Percentiles rank a stretch among this genome's conserved stretches.
phyloP scores from a whole-genome alignment of 108 stramenopile species.

The Bacterosira constricta region DNA sequence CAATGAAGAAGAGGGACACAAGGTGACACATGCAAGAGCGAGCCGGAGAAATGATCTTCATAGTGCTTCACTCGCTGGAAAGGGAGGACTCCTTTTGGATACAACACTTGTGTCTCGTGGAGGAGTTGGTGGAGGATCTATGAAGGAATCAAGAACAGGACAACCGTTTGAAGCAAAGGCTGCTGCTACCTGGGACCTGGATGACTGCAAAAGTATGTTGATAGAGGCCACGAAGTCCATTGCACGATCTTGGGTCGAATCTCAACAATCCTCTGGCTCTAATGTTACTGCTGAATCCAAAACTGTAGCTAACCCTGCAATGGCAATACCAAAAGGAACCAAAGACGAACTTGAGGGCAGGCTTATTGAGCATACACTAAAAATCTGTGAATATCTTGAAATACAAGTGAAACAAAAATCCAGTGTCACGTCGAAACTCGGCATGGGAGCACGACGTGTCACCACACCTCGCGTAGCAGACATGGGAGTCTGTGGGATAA shows the following conservation, averaged over 20 bases:
- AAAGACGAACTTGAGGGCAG: conserved; percentile 80
- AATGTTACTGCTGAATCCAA: conserved; percentile 35
- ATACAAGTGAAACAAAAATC: conserved; percentile 51
- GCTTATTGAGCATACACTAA: conserved; percentile 76
- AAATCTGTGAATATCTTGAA: conserved; percentile 76
- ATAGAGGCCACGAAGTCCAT: conserved; percentile 78
- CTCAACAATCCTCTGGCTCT: conserved; percentile 46
- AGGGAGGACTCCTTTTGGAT: conserved; percentile 78
- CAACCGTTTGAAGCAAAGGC: conserved; percentile 58
- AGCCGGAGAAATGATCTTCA: conserved; percentile 79
- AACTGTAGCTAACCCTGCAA: conserved; percentile 2
- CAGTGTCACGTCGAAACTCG: conserved; percentile 12
- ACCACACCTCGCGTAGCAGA: conserved; percentile 77
- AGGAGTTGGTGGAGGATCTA: conserved; percentile 23
- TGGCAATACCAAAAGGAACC: conserved; percentile 65
- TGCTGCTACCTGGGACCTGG: conserved; percentile 77
- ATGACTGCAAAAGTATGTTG: conserved; percentile 83
- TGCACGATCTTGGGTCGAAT: conserved; percentile 76
- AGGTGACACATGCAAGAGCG: conserved; percentile 54
- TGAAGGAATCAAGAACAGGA: conserved; percentile 23
- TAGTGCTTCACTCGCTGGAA: conserved; percentile 78
- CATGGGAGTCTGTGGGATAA: conserved; percentile 82
- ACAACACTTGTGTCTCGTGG: conserved; percentile 38
- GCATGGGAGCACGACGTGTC: conserved; percentile 40
- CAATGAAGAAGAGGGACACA: conserved; percentile 10